A percentile compares a stretch with the other conserved stretches of the same genome.
These are phyloP conservation scores for Penicillium cosmopolitanum DNA, from an alignment of 495 filamentous ascomycete genomes.

Conservation along the genomic window DNA sequence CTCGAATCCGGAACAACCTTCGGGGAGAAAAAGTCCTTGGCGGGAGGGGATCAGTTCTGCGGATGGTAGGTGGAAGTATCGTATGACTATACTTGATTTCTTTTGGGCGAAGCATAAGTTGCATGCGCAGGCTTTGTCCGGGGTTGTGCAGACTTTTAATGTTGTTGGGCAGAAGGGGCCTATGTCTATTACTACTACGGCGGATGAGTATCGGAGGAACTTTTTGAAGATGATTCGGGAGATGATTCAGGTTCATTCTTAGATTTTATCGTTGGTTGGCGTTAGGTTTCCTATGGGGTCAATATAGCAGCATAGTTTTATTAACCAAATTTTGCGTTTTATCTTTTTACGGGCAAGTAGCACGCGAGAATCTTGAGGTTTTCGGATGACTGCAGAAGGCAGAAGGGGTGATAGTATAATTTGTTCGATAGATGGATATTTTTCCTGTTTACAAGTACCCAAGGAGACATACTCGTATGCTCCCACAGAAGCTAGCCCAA, in stretches of 20 bases:
- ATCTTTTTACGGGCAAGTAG: not conserved
- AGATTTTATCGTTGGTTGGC: not conserved
- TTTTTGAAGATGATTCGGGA: slow-evolving; percentile 64
- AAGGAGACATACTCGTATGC: too few relatives aligned
- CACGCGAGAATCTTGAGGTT: not conserved
- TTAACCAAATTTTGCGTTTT: too few relatives aligned
- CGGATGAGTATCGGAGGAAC: slow-evolving; percentile 65
- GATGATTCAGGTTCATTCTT: slow-evolving; percentile 54
- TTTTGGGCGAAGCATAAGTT: slow-evolving; percentile 73
- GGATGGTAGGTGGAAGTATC: slow-evolving; percentile 66
- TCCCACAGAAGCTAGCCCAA: too few relatives aligned
- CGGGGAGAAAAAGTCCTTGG: slow-evolving; percentile 50
- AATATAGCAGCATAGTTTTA: not conserved
- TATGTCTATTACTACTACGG: slow-evolving; percentile 72
- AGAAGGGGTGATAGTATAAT: too few relatives aligned
- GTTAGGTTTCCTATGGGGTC: not conserved
- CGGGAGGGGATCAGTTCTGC: slow-evolving; percentile 60
- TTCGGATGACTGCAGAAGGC: too few relatives aligned
- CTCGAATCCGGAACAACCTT: slow-evolving; percentile 21
- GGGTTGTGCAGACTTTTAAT: slow-evolving; percentile 64
- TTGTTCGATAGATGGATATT: too few relatives aligned
- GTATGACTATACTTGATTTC: slow-evolving; percentile 66
- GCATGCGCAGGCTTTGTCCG: slow-evolving; percentile 63
- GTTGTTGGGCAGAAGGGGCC: slow-evolving; percentile 57
- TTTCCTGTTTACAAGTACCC: too few relatives aligned